phyloP scores from a whole-genome alignment of 163 green algal genomes.

The Coccomyxa subellipsoidea region DNA sequence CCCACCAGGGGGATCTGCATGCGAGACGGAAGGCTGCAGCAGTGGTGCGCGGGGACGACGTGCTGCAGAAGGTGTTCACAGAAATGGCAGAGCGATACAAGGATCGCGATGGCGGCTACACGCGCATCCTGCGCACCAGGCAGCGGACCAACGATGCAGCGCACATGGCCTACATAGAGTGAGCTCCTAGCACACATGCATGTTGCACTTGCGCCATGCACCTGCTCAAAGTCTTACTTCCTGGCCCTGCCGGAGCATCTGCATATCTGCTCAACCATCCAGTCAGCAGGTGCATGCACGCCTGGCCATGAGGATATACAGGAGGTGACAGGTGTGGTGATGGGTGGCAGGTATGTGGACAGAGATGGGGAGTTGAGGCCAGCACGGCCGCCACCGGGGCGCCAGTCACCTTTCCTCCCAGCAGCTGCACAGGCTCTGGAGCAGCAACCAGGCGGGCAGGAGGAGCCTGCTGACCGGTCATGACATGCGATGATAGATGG shows the following conservation, averaged over 20 bases:
- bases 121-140: slow-evolving; percentile 66
- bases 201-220: no score
- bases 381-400: slow-evolving; percentile 31
- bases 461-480: neutral
- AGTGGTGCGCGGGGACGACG: slow-evolving; percentile 62
- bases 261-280: no score
- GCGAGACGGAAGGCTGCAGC: slow-evolving; percentile 41
- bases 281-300: no score
- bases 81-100: slow-evolving; percentile 73
- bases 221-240: no score
- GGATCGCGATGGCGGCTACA: slow-evolving; percentile 82
- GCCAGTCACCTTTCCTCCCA: neutral
- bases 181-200: no score
- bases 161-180: slow-evolving; percentile 89
- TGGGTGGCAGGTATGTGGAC: slow-evolving; percentile 63
- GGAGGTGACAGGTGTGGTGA: neutral
- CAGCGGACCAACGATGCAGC: slow-evolving; percentile 68
- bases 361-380: slow-evolving; percentile 67
- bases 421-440: neutral
- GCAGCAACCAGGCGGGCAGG: neutral
- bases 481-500: neutral
- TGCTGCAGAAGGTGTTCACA: slow-evolving; percentile 81
- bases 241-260: no score
- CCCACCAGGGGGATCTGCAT: neutral
- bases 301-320: no score